phyloP scores from a whole-genome alignment of 345 rosid genomes.

The Brassica napus region DNA sequence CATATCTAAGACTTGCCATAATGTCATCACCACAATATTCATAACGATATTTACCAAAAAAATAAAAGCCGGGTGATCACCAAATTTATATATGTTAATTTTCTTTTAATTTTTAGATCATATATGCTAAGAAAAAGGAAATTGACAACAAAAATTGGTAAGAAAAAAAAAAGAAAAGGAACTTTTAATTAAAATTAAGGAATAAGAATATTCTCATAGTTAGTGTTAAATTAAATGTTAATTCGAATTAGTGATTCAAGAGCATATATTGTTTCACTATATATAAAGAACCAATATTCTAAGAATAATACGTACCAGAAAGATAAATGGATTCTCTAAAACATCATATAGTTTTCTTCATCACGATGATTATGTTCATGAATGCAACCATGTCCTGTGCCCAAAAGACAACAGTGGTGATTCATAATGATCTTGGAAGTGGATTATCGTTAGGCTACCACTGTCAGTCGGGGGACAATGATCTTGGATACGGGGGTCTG shows the following conservation, averaged over 20 bases:
- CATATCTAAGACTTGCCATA: too few relatives aligned
- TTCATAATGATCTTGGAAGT: conserved; percentile 1
- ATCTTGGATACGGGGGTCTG: conserved; percentile 1
- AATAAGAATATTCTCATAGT: background rate
- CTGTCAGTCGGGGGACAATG: conserved; percentile 6
- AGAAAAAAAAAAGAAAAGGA: background rate
- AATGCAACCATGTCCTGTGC: background rate
- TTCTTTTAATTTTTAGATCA: background rate
- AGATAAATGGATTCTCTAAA: background rate
- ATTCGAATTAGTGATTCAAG: background rate
- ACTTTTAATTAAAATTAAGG: background rate
- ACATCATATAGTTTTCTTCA: background rate
- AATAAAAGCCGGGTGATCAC: too few relatives aligned
- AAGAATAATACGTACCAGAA: background rate
- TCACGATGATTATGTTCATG: background rate
- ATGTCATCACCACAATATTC: too few relatives aligned
- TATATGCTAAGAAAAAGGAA: background rate
- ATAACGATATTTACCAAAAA: too few relatives aligned
- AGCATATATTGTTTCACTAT: background rate
- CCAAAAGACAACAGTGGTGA: background rate
- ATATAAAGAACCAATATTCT: background rate
- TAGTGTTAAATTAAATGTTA: background rate
- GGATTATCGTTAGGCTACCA: background rate
- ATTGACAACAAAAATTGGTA: background rate
- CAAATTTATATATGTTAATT: too few relatives aligned